A percentile compares a stretch with the other conserved stretches of the same genome.
Conservation (phyloP, 768 basidiomycete genomes). For the Termitomyces bulborhizus region DNA sequence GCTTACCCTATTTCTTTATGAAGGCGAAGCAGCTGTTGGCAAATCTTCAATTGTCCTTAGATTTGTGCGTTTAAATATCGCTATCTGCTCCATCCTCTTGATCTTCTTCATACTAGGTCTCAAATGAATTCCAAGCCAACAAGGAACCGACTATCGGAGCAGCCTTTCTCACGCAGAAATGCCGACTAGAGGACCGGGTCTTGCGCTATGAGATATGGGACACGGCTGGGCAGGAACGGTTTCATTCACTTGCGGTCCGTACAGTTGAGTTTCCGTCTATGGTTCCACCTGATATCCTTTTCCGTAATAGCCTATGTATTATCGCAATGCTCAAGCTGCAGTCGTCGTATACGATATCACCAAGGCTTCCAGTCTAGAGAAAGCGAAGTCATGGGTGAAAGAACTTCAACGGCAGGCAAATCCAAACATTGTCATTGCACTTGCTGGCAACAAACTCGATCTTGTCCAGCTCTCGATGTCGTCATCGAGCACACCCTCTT, state of each 20-base stretch:
- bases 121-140: conserved; percentile 98
- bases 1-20: conserved; percentile 14
- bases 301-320: conserved; percentile 84
- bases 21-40: conserved; percentile 97
- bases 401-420: conserved; percentile 98
- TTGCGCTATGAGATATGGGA: conserved; percentile 97
- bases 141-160: conserved; percentile 99
- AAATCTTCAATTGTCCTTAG: conserved; percentile 98
- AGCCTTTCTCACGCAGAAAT: conserved; percentile 93
- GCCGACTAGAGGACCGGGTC: conserved; percentile 89
- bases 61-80: conserved; percentile 57
- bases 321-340: conserved; percentile 95
- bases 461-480: conserved; percentile 66
- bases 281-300: conserved; percentile 10
- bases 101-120: conserved; percentile 48
- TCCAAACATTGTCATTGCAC: conserved; percentile 97
- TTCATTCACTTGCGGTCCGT: conserved; percentile 92
- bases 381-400: conserved; percentile 99
- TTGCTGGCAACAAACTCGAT: conserved; percentile 97
- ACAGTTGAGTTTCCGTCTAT: conserved; percentile 4
- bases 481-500: conserved; percentile 39
- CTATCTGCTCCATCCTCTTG: conserved; percentile 5
- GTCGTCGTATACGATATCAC: conserved; percentile 99
- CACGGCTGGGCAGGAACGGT: conserved; percentile 92
- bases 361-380: conserved; percentile 91